These are phyloP conservation scores for Nitzschia sp. DNA, from an alignment of 108 stramenopile species.

Conservation along the genomic window DNA sequence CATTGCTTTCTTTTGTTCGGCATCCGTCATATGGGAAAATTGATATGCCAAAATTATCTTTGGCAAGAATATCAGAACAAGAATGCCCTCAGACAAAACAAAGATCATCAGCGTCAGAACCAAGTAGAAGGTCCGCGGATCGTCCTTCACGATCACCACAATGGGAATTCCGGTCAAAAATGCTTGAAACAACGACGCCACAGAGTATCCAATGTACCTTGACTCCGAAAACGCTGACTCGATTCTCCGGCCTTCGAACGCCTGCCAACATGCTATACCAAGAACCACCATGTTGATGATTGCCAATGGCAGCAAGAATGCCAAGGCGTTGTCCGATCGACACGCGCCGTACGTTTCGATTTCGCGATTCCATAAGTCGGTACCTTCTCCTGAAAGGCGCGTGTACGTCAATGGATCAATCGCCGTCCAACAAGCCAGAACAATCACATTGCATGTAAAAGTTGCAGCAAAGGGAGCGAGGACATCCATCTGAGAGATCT, in stretches of 20 bases:
- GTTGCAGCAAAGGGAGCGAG: slow-evolving; percentile 43
- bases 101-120: slow-evolving; percentile 26
- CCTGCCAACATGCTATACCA: slow-evolving; percentile 38
- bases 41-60: slow-evolving; percentile 21
- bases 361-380: slow-evolving; percentile 38
- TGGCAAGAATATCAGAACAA: slow-evolving; percentile 43
- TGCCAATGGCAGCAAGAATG: slow-evolving; percentile 23
- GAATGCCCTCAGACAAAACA: slow-evolving; percentile 17
- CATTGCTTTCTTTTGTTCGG: slow-evolving; percentile 6
- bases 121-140: slow-evolving; percentile 26
- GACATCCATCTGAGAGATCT: slow-evolving; percentile 47
- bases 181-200: slow-evolving; percentile 37
- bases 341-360: slow-evolving; percentile 36
- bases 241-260: slow-evolving; percentile 43
- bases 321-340: background rate
- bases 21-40: background rate
- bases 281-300: slow-evolving; percentile 30
- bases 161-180: slow-evolving; percentile 38
- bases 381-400: slow-evolving; percentile 16
- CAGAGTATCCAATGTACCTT: slow-evolving; percentile 31
- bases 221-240: slow-evolving; percentile 40
- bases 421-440: slow-evolving; percentile 52
- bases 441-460: slow-evolving; percentile 31
- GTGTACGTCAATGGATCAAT: slow-evolving; percentile 41
- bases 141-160: slow-evolving; percentile 20